Percentiles rank a stretch among this genome's conserved stretches.
phyloP scores from a whole-genome alignment of 139 green algal genomes.

The Chlorella sp. region DNA sequence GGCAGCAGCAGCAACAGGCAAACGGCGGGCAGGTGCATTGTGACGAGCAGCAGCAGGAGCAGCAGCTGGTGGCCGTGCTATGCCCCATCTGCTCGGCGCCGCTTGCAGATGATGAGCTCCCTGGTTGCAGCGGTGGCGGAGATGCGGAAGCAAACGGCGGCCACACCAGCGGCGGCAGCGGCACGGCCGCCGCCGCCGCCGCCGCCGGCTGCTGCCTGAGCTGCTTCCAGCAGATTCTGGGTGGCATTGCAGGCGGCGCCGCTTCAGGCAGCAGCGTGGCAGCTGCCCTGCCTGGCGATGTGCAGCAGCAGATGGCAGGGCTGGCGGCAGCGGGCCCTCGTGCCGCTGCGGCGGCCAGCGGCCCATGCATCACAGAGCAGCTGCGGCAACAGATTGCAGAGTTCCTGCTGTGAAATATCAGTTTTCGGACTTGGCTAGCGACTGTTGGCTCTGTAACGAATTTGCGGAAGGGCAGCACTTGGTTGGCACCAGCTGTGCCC shows the following conservation, averaged over 20 bases:
- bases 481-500: too few relatives aligned
- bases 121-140: background rate
- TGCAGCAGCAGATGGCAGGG: background rate
- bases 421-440: too few relatives aligned
- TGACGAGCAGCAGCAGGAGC: background rate
- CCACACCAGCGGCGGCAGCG: slow-evolving; percentile 27
- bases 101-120: slow-evolving; percentile 37
- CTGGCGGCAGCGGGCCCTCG: slow-evolving; percentile 2
- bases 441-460: too few relatives aligned
- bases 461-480: too few relatives aligned
- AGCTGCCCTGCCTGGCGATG: background rate
- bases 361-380: background rate
- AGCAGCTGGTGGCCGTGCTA: background rate
- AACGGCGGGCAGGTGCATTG: background rate
- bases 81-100: slow-evolving; percentile 41
- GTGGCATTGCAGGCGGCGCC: background rate
- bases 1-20: background rate
- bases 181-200: background rate
- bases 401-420: slow-evolving; percentile 27
- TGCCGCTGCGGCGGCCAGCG: background rate
- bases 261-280: background rate
- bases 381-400: slow-evolving; percentile 30
- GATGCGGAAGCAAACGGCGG: background rate
- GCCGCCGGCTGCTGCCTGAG: slow-evolving; percentile 26
- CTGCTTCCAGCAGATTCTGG: slow-evolving; percentile 31